A percentile compares a stretch with the other conserved stretches of the same genome.
These are phyloP conservation scores for Hevea brasiliensis DNA, from an alignment of 345 rosid genomes.

Conservation along the genomic window DNA sequence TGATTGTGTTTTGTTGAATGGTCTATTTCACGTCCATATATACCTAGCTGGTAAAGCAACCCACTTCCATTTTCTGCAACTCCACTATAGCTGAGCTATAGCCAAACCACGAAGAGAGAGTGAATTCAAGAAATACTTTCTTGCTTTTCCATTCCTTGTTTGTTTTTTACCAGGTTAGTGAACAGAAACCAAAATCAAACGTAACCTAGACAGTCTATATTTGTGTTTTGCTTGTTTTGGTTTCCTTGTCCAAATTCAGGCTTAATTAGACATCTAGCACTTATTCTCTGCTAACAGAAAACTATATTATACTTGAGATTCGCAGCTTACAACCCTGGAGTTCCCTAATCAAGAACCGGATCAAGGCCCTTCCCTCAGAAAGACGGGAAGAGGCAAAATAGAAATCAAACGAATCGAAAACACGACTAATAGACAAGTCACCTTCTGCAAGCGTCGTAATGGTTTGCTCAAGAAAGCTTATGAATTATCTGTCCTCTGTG, in stretches of 20 bases:
- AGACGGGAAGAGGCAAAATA: conserved; percentile 58
- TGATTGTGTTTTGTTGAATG: conserved; percentile 36
- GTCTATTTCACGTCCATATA: conserved; percentile 44
- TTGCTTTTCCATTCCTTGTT: conserved; percentile 1
- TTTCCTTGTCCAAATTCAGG: not conserved
- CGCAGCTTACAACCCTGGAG: conserved; percentile 48
- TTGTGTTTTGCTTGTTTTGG: not conserved
- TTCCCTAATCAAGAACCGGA: conserved; percentile 48
- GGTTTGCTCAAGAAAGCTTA: conserved; percentile 89
- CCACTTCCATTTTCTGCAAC: conserved; percentile 52
- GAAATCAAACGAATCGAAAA: conserved; percentile 82
- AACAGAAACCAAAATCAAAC: conserved; percentile 4
- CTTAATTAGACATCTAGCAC: not conserved
- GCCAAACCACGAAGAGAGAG: conserved; percentile 5
- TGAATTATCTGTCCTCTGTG: conserved; percentile 77
- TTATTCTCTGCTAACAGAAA: not conserved
- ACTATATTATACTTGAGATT: not conserved
- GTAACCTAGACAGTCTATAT: not conserved
- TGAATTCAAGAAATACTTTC: conserved; percentile 13
- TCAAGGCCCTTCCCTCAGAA: conserved; percentile 18
- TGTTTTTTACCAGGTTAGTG: conserved; percentile 28
- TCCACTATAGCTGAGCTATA: conserved; percentile 17
- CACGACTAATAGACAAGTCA: conserved; percentile 78
- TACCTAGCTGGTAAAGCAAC: conserved; percentile 34
- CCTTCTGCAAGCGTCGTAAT: conserved; percentile 83